A percentile compares a stretch with the other conserved stretches of the same genome.
Conservation (phyloP, 805 yeast genomes). For the Suhomyces prunicola region DNA sequence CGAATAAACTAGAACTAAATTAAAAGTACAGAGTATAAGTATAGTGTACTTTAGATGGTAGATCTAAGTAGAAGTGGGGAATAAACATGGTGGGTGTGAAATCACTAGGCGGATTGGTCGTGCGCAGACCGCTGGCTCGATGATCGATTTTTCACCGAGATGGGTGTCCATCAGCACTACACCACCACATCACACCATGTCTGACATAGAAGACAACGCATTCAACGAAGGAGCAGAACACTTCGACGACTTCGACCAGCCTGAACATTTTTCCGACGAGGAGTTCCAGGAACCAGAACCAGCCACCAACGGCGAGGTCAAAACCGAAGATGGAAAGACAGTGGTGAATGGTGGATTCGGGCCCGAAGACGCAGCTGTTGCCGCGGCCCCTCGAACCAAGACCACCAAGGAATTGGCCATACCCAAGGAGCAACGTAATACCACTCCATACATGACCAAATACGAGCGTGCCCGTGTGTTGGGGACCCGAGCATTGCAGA, state of each 20-base stretch:
- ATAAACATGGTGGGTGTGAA: too few relatives aligned
- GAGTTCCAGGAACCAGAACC: slow-evolving; percentile 46
- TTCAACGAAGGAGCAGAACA: slow-evolving; percentile 70
- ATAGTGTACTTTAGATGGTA: too few relatives aligned
- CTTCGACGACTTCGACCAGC: slow-evolving; percentile 77
- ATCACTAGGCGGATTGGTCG: too few relatives aligned
- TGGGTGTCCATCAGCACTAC: not conserved
- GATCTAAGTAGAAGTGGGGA: too few relatives aligned
- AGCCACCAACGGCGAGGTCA: slow-evolving; percentile 37
- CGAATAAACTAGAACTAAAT: too few relatives aligned
- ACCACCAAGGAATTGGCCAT: slow-evolving; percentile 80
- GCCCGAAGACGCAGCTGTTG: slow-evolving; percentile 43
- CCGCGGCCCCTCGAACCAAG: slow-evolving; percentile 44
- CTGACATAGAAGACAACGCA: slow-evolving; percentile 43
- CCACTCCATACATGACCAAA: slow-evolving; percentile 99
- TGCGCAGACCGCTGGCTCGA: too few relatives aligned
- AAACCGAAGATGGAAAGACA: slow-evolving; percentile 67
- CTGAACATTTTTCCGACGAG: slow-evolving; percentile 74
- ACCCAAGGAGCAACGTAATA: slow-evolving; percentile 81
- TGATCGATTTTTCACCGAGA: not conserved
- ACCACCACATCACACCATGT: slow-evolving; percentile 21
- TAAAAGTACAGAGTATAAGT: too few relatives aligned
- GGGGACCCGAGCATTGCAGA: slow-evolving; percentile 96
- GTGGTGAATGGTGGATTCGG: slow-evolving; percentile 71
- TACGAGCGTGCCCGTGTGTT: slow-evolving; percentile 96